A percentile compares a stretch with the other conserved stretches of the same genome.
phyloP scores from a whole-genome alignment of 768 basidiomycete genomes.

The Lactarius evosmus region DNA sequence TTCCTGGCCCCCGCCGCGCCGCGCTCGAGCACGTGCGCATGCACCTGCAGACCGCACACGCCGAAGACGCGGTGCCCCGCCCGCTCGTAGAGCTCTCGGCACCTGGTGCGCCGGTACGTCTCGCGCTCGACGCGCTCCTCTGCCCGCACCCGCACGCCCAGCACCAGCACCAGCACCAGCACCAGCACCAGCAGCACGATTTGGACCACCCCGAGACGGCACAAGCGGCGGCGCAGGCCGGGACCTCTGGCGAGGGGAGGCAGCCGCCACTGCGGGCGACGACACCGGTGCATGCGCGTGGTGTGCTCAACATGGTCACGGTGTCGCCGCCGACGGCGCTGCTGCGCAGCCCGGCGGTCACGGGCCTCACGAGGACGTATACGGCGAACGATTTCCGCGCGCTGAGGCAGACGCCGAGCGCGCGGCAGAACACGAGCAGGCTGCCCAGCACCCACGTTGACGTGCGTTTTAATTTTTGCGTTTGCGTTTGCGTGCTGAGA shows the following conservation, averaged over 20 bases:
- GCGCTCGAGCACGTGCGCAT: slow-evolving; percentile 37
- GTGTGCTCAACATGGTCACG: slow-evolving; percentile 59
- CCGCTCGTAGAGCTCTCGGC: slow-evolving; percentile 6
- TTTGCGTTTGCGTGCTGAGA: too few species aligned
- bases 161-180: too few species aligned
- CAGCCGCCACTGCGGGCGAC: slow-evolving; percentile 34
- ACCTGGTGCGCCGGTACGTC: slow-evolving; percentile 1
- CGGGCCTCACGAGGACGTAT: slow-evolving; percentile 81
- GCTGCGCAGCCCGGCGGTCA: slow-evolving; percentile 66
- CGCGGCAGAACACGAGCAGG: slow-evolving; percentile 80
- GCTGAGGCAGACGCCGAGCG: slow-evolving; percentile 60
- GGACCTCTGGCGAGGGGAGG: background rate
- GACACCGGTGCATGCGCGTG: slow-evolving; percentile 39
- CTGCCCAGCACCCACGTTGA: slow-evolving; percentile 83
- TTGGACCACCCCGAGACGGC: background rate
- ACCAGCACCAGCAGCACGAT: background rate
- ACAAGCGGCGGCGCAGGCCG: too few species aligned
- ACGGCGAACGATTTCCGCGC: slow-evolving; percentile 78
- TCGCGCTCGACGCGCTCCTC: slow-evolving; percentile 4
- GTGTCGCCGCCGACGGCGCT: slow-evolving; percentile 70
- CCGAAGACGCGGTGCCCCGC: slow-evolving; percentile 23
- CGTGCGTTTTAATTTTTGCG: slow-evolving; percentile 49
- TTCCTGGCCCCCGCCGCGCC: slow-evolving; percentile 32
- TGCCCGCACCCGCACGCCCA: background rate
- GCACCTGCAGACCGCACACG: slow-evolving; percentile 32